Evolutionary conservation across 2,329 filamentous ascomycete genomes (phyloP), one percentile per base, ranked within the genome.

Genomic region (Fusarium nodosum): DNA sequence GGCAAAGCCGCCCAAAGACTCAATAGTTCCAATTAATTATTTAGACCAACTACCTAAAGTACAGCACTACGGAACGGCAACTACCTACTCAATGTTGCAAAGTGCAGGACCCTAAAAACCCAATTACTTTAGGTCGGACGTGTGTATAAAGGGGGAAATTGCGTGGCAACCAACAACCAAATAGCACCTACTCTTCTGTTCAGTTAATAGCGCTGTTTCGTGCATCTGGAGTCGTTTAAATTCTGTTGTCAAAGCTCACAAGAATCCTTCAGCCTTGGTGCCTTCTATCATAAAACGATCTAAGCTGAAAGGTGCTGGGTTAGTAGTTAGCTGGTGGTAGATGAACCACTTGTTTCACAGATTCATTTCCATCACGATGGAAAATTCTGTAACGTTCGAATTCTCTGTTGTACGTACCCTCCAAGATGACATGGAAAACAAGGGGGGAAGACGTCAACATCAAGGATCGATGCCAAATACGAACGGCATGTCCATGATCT

Each of bases 81-180:
- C 60, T 45, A 44, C 31, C 38, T 46, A 24, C 51, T 52, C 31
- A 53, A 60, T 42, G 41, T 22, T 22, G 41, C 45, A 46, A 62
- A 44, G 47, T 45, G 34, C 39, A 62, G 20, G 39, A 56, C 44
- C 34, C 45, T 42, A 24, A 46, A 53, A 46, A 44, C 13, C 33
- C 16, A 54, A 63, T 26, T 39, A 28, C 48, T 63, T n/a, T 47
- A 52, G 47, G 33, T 26, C 48, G 20, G 34, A 42, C 36, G 41
- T 65, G 26, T 36, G 26, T 36, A 41, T 52, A 68, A 57, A 60
- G 58, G 60, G 54, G 60, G 62, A 59, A 70, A 70, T 69, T 70
- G 51, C 48, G 63, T 70, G 57, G 66, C 53, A 64, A 44, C 48
- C 47, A 60, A 60, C 39, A 53, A 46, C 51, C 34, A 36, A 24